Percentiles rank a stretch among this genome's conserved stretches.
Evolutionary conservation across 495 filamentous ascomycete genomes (phyloP).

Genomic region (Cairneyella variabilis): DNA sequence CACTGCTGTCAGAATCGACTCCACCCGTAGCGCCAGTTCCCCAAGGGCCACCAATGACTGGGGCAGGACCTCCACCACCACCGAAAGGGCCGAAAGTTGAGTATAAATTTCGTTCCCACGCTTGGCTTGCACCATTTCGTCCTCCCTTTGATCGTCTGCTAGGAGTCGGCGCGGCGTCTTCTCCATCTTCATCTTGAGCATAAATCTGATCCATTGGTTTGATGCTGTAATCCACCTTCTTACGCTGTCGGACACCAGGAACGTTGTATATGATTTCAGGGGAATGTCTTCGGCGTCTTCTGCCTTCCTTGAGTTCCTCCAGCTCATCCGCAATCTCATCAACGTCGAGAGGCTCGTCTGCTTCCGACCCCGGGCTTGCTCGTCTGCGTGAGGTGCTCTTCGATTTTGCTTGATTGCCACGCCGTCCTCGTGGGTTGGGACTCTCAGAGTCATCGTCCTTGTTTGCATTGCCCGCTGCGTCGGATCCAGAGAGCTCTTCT

Average conservation of each 20-base stretch:
- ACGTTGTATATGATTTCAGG: slow-evolving; percentile 35
- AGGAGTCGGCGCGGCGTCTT: slow-evolving; percentile 61
- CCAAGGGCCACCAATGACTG: slow-evolving; percentile 75
- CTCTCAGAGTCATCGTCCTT: slow-evolving; percentile 35
- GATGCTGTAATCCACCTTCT: slow-evolving; percentile 69
- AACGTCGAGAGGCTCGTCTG: slow-evolving; percentile 63
- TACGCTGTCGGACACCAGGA: slow-evolving; percentile 43
- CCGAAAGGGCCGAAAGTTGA: slow-evolving; percentile 90
- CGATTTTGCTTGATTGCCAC: slow-evolving; percentile 34
- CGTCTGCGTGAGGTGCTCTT: slow-evolving; percentile 36
- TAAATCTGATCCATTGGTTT: slow-evolving; percentile 67
- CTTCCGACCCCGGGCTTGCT: slow-evolving; percentile 44
- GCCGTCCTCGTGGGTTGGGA: slow-evolving; percentile 37
- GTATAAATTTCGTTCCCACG: slow-evolving; percentile 73
- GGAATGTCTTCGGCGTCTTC: slow-evolving; percentile 3
- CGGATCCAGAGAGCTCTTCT: slow-evolving; percentile 38
- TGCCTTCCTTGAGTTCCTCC: slow-evolving; percentile 22
- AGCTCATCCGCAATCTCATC: slow-evolving; percentile 81
- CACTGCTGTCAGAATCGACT: slow-evolving; percentile 92
- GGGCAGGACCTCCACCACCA: slow-evolving; percentile 65
- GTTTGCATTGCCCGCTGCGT: slow-evolving; percentile 30
- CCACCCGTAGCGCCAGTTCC: slow-evolving; percentile 71
- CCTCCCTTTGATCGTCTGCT: slow-evolving; percentile 56
- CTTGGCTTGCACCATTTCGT: slow-evolving; percentile 44
- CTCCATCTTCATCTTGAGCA: slow-evolving; percentile 64